These are phyloP conservation scores for Pestalotiopsis sp. DNA, from an alignment of 2,329 filamentous ascomycete genomes.

Conservation along the genomic window DNA sequence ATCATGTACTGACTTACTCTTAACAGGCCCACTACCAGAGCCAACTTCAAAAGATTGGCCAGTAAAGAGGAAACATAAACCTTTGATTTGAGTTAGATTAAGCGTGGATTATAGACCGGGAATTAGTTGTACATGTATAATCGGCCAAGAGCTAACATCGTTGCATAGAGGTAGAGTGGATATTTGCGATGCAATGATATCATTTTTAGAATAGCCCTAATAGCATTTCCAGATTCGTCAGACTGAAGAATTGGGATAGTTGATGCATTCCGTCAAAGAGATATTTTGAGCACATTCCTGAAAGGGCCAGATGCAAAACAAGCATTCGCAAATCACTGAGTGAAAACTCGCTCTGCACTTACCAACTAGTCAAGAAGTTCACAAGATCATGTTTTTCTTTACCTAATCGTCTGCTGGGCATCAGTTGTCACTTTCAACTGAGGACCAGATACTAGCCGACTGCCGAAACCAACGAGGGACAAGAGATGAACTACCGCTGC, in stretches of 20 bases:
- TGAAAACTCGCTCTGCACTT: too few species aligned
- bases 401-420: neutral
- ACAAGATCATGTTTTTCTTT: too few species aligned
- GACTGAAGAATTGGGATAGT: neutral
- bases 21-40: neutral
- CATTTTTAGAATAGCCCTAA: neutral
- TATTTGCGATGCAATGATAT: neutral
- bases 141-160: neutral
- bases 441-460: neutral
- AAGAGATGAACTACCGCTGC: neutral
- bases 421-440: neutral
- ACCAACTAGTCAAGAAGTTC: too few species aligned
- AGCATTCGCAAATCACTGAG: too few species aligned
- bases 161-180: neutral
- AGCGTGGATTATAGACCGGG: neutral
- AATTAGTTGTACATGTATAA: neutral
- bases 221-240: neutral
- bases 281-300: too few species aligned
- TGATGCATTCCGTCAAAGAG: too few species aligned
- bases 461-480: neutral
- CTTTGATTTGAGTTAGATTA: neutral
- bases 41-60: neutral
- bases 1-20: neutral
- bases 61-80: neutral
- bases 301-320: too few species aligned